Percentiles rank a stretch among this genome's conserved stretches.
Evolutionary conservation across 2,329 filamentous ascomycete species (phyloP).

Genomic region (Phaeomoniella chlamydospora): DNA sequence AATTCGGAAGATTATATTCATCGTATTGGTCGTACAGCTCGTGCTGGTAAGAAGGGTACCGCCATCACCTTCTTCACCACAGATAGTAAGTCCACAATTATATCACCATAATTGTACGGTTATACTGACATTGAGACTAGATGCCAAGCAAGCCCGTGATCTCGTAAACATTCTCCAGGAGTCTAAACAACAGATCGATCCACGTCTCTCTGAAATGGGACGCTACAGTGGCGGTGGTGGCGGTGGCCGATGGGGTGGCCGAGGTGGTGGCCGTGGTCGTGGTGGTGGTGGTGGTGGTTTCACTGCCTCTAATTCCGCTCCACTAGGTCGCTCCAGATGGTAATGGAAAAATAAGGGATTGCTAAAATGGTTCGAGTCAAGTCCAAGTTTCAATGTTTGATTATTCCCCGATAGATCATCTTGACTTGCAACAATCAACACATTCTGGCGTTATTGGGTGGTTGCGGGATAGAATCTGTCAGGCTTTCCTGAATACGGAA

Average conservation of each 20-base stretch:
- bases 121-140: no score
- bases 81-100: constrained; percentile 98
- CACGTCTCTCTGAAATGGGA: constrained; percentile 87
- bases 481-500: no score
- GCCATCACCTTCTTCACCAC: constrained; percentile 98
- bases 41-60: constrained; percentile 76
- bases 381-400: background rate
- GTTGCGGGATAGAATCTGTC: no score
- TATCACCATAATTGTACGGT: no score
- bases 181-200: constrained; percentile 96
- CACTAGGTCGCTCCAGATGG: constrained; percentile 42
- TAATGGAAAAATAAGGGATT: constrained; percentile 17
- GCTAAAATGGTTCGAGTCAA: no score
- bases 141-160: constrained; percentile 92
- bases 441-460: background rate
- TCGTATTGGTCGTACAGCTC: constrained; percentile 54
- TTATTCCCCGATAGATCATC: background rate
- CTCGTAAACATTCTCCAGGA: constrained; percentile 84
- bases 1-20: constrained; percentile 61
- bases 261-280: constrained; percentile 44
- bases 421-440: constrained; percentile 1
- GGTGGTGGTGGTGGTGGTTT: constrained; percentile 33
- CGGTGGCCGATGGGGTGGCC: constrained; percentile 51
- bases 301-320: constrained; percentile 44
- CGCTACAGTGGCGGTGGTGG: constrained; percentile 74